Conservation (phyloP, 2,329 filamentous ascomycete species). For the Cladophialophora psammophila region DNA sequence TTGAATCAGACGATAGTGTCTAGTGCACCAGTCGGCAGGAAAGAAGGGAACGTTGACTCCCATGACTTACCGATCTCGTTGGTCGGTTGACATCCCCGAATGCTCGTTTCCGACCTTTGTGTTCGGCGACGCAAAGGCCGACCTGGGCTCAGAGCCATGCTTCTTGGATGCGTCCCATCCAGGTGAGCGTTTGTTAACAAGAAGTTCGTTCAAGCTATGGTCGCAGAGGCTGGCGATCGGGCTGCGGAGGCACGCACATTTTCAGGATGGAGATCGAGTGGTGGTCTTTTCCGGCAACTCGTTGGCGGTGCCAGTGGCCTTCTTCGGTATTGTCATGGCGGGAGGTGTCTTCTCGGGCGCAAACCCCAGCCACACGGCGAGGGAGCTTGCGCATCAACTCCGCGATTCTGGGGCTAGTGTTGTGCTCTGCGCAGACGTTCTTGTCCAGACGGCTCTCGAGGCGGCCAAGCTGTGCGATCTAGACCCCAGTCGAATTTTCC, state of each 20-base stretch:
- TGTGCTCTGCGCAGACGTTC: neutral
- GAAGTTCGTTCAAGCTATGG: neutral
- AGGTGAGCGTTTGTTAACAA: neutral
- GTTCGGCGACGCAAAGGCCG: neutral
- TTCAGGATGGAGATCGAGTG: constrained; percentile 1
- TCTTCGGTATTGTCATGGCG: constrained; percentile 6
- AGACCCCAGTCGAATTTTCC: neutral
- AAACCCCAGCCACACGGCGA: neutral
- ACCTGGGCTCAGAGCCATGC: neutral
- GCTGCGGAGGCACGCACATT: neutral
- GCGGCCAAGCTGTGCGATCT: neutral
- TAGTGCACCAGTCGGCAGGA: no score
- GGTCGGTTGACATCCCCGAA: neutral
- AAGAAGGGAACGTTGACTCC: no score
- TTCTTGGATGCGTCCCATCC: neutral
- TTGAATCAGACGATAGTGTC: no score
- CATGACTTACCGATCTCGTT: neutral
- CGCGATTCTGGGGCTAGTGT: neutral
- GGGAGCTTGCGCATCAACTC: constrained; percentile 8
- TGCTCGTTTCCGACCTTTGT: neutral
- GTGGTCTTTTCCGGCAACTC: neutral
- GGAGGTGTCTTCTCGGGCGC: constrained; percentile 5
- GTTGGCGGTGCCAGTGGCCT: neutral
- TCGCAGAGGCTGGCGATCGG: neutral
- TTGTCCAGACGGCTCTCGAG: neutral